Percentiles rank a stretch among this genome's conserved stretches.
These are phyloP conservation scores for Aegilops tauschii DNA, from an alignment of 176 grass and related monocot species.

Conservation along the genomic window DNA sequence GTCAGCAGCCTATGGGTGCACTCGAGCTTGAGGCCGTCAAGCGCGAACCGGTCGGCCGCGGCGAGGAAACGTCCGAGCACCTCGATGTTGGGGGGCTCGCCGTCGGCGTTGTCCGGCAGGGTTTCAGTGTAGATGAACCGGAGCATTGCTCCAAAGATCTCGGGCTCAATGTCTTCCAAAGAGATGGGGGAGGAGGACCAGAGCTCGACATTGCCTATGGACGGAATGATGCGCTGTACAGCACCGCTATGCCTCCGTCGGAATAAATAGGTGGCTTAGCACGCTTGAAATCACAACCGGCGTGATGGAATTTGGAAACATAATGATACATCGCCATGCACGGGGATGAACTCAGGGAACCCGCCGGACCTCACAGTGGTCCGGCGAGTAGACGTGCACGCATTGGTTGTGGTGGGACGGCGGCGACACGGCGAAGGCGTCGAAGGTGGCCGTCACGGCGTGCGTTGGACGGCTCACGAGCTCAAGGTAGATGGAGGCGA, in stretches of 20 bases:
- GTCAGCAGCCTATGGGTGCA: background rate
- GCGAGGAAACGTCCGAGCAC: background rate
- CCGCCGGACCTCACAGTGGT: background rate
- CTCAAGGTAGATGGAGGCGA: slow-evolving; percentile 12
- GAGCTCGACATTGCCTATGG: too few species aligned
- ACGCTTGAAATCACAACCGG: too few species aligned
- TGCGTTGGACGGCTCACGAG: background rate
- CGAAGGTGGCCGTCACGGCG: background rate
- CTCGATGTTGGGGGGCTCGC: background rate
- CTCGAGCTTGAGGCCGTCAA: background rate
- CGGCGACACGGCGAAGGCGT: background rate
- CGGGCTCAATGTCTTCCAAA: slow-evolving; percentile 6
- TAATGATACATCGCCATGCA: too few species aligned
- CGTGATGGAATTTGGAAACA: too few species aligned
- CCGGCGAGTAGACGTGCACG: background rate
- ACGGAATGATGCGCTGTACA: too few species aligned
- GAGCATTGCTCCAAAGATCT: slow-evolving; percentile 32
- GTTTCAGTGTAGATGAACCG: slow-evolving; percentile 47
- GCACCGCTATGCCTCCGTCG: too few species aligned
- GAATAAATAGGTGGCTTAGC: too few species aligned
- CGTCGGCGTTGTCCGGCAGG: background rate
- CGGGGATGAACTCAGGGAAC: too few species aligned
- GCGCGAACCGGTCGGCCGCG: background rate
- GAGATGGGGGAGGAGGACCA: background rate
- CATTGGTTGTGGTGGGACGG: background rate